phyloP scores from a whole-genome alignment of 179 eudicot species.

The Nepenthes alata region DNA sequence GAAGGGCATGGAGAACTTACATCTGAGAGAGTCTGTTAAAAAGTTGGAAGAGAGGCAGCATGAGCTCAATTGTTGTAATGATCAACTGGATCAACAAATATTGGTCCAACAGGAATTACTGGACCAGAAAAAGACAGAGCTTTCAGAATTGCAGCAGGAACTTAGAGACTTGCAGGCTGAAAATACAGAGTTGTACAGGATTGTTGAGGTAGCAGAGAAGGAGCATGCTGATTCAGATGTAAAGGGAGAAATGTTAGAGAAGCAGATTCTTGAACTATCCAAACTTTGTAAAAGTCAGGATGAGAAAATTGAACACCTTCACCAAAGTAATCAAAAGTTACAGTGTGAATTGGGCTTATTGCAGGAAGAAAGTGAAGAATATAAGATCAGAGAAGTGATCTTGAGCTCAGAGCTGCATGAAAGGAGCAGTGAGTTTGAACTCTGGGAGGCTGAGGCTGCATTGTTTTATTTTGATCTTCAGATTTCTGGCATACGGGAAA shows the following conservation, averaged over 20 bases:
- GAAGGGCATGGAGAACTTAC: slow-evolving; percentile 47
- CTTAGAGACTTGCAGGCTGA: slow-evolving; percentile 26
- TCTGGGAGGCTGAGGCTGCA: slow-evolving; percentile 90
- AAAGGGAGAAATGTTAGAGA: slow-evolving; percentile 28
- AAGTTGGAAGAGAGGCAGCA: slow-evolving; percentile 38
- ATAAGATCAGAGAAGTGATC: slow-evolving; percentile 47
- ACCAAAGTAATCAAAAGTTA: slow-evolving; percentile 36
- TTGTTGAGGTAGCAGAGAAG: slow-evolving; percentile 36
- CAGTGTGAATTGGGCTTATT: slow-evolving; percentile 43
- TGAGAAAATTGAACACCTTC: slow-evolving; percentile 42
- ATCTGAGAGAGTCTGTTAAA: slow-evolving; percentile 30
- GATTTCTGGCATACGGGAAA: slow-evolving; percentile 61
- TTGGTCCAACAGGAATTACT: slow-evolving; percentile 21
- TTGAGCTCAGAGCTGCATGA: slow-evolving; percentile 63
- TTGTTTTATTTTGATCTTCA: slow-evolving; percentile 90
- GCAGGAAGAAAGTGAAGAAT: slow-evolving; percentile 56
- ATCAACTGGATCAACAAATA: slow-evolving; percentile 28
- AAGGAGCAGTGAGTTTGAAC: slow-evolving; percentile 61
- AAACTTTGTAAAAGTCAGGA: slow-evolving; percentile 27
- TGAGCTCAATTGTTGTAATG: slow-evolving; percentile 34
- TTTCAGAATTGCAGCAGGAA: slow-evolving; percentile 29
- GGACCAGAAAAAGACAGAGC: slow-evolving; percentile 34
- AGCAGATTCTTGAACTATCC: slow-evolving; percentile 28
- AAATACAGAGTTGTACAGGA: slow-evolving; percentile 35
- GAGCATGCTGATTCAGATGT: slow-evolving; percentile 29